These are phyloP conservation scores for Sesbania bispinosa DNA, from an alignment of 306 rosid genomes.

Conservation along the genomic window DNA sequence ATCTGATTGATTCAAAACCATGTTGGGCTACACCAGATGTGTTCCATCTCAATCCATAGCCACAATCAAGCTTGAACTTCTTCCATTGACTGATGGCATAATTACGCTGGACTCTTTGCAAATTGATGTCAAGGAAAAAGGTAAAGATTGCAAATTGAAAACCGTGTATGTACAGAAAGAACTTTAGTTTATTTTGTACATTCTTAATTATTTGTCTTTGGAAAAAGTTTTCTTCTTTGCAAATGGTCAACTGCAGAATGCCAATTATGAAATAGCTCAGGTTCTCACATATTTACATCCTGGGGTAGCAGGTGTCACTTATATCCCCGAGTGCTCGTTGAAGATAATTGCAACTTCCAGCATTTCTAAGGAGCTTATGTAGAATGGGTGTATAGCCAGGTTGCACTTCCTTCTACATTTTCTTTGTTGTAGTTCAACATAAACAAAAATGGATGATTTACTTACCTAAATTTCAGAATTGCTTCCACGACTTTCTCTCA, in stretches of 20 bases:
- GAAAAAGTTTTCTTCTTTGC: not conserved
- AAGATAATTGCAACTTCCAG: constrained; percentile 92
- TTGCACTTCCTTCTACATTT: constrained; percentile 24
- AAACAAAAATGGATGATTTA: constrained; percentile 15
- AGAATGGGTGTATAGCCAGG: constrained; percentile 14
- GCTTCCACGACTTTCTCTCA: constrained; percentile 23
- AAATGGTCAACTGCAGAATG: constrained; percentile 8
- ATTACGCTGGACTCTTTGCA: constrained; percentile 86
- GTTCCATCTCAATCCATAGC: constrained; percentile 87
- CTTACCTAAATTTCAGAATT: constrained; percentile 14
- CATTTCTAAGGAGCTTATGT: constrained; percentile 77
- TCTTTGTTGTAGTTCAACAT: not conserved
- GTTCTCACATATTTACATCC: constrained; percentile 18
- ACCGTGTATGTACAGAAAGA: too few species aligned
- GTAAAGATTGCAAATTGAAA: constrained; percentile 24
- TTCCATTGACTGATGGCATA: constrained; percentile 96
- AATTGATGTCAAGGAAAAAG: constrained; percentile 93
- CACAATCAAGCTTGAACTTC: constrained; percentile 92
- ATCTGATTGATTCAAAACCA: constrained; percentile 22
- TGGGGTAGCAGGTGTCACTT: constrained; percentile 65
- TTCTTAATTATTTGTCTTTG: not conserved
- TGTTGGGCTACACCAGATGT: constrained; percentile 52
- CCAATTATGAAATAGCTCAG: not conserved
- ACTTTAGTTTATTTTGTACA: constrained; percentile 13
- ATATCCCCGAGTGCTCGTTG: constrained; percentile 80